Conservation (phyloP, 768 basidiomycete species). For the Kwoniella botswanensis region DNA sequence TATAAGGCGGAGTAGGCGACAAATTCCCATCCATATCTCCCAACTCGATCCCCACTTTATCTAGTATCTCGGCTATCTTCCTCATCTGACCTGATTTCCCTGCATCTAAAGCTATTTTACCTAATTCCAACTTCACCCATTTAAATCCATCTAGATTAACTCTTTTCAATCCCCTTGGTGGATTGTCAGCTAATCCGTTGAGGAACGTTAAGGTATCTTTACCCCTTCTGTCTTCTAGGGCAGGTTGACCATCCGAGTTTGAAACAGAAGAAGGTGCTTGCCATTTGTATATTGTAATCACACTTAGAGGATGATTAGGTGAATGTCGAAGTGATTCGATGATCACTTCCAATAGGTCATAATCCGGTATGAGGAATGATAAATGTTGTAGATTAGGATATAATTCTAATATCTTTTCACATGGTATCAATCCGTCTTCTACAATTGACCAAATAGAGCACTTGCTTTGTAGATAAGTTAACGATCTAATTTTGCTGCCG, state of each 20-base stretch:
- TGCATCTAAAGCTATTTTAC: constrained; percentile 45
- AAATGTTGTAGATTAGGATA: constrained; percentile 44
- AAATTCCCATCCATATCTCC: constrained; percentile 51
- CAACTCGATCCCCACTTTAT: constrained; percentile 34
- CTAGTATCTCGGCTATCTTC: constrained; percentile 35
- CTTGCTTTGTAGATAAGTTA: constrained; percentile 45
- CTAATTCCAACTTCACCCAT: constrained; percentile 45
- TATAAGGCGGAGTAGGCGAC: neutral
- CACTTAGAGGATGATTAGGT: constrained; percentile 37
- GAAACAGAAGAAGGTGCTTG: constrained; percentile 8
- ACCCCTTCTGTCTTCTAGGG: too few relatives aligned
- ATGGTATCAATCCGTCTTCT: constrained; percentile 21
- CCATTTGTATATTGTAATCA: constrained; percentile 46
- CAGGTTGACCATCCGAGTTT: neutral
- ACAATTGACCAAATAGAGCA: constrained; percentile 39
- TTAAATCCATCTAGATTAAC: constrained; percentile 47
- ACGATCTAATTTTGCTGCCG: constrained; percentile 40
- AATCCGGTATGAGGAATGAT: constrained; percentile 34
- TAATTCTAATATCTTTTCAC: constrained; percentile 35
- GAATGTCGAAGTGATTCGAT: neutral
- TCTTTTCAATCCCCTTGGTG: constrained; percentile 24
- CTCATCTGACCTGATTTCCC: constrained; percentile 52
- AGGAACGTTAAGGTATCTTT: constrained; percentile 25
- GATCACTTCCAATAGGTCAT: constrained; percentile 23
- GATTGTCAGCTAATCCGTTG: neutral